Evolutionary conservation across 1,284 basidiomycete genomes (phyloP).

Genomic region (Tilletiaria anomala): DNA sequence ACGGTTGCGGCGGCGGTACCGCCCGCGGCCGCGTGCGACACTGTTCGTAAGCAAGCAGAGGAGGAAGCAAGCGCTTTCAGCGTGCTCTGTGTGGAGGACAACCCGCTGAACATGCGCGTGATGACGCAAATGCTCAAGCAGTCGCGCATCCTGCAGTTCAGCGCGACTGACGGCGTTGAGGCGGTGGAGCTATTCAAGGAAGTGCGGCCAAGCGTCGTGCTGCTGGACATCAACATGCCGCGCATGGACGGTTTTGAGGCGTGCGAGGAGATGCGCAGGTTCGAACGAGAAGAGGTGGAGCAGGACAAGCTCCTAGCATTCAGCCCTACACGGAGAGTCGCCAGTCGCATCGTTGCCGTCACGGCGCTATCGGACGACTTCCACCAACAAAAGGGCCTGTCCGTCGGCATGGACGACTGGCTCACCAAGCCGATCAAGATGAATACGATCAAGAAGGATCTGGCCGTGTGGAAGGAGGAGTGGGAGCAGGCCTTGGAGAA

Average conservation of each 20-base stretch:
- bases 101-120: slow-evolving; percentile 26
- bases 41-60: too few species aligned
- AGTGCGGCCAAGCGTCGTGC: slow-evolving; percentile 12
- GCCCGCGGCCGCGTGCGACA: too few species aligned
- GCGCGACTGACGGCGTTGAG: slow-evolving; percentile 19
- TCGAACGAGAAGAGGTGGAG: slow-evolving; percentile 4
- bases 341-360: slow-evolving; percentile 13
- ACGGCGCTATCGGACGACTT: slow-evolving; percentile 12
- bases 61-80: slow-evolving; percentile 9
- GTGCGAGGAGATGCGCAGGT: slow-evolving; percentile 14
- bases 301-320: slow-evolving; percentile 6
- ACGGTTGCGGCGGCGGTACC: too few species aligned
- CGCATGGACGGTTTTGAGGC: slow-evolving; percentile 26
- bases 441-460: slow-evolving; percentile 7
- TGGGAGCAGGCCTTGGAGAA: too few species aligned
- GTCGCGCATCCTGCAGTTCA: slow-evolving; percentile 12
- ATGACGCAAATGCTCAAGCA: slow-evolving; percentile 16
- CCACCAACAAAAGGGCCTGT: slow-evolving; percentile 9
- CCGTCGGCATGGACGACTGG: slow-evolving; percentile 20
- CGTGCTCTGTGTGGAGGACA: slow-evolving; percentile 31
- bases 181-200: slow-evolving; percentile 15
- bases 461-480: slow-evolving; percentile 10
- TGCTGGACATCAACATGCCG: slow-evolving; percentile 36
- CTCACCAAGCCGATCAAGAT: slow-evolving; percentile 15
- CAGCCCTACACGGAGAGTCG: not conserved